Percentiles rank a stretch among this genome's conserved stretches.
Evolutionary conservation across 2,329 filamentous ascomycete genomes (phyloP).

Genomic region (Pyrenophora teres): DNA sequence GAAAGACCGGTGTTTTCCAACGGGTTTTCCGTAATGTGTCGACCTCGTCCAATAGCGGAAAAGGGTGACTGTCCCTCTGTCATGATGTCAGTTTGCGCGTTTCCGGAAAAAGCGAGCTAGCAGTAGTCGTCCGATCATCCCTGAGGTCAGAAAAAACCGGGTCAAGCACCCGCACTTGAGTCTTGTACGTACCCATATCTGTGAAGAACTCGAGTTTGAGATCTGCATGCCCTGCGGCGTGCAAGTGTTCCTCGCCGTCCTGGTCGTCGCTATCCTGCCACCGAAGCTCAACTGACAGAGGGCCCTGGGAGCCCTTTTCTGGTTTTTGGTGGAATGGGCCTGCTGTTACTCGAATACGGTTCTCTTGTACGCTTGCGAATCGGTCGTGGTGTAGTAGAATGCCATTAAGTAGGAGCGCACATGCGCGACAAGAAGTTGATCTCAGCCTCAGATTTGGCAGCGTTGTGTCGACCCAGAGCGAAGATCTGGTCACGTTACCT

Average conservation of each 20-base stretch:
- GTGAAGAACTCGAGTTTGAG: conserved; percentile 46
- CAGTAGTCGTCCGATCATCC: conserved; percentile 2
- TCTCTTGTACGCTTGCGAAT: conserved; percentile 33
- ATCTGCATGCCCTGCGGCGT: conserved; percentile 35
- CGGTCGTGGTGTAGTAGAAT: conserved; percentile 40
- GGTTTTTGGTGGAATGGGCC: conserved; percentile 29
- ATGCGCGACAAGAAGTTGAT: conserved; percentile 38
- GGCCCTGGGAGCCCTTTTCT: conserved; percentile 30
- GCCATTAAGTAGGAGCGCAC: conserved; percentile 41
- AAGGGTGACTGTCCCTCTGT: conserved; percentile 42
- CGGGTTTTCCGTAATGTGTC: conserved; percentile 35
- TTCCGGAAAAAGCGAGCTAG: conserved; percentile 2
- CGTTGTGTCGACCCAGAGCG: conserved; percentile 36
- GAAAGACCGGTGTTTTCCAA: conserved; percentile 37
- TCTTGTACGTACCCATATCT: conserved; percentile 37
- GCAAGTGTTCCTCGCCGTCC: conserved; percentile 28
- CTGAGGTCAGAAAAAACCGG: background rate
- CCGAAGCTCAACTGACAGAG: conserved; percentile 43
- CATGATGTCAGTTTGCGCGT: conserved; percentile 20
- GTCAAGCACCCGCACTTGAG: background rate
- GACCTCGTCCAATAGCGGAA: conserved; percentile 43
- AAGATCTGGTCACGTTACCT: conserved; percentile 19
- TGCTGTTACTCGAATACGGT: conserved; percentile 32
- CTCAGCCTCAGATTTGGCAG: conserved; percentile 37
- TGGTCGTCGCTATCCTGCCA: conserved; percentile 31